Evolutionary conservation across 2,329 filamentous ascomycete species (phyloP).

Genomic region (Neodidymelliopsis sp.): DNA sequence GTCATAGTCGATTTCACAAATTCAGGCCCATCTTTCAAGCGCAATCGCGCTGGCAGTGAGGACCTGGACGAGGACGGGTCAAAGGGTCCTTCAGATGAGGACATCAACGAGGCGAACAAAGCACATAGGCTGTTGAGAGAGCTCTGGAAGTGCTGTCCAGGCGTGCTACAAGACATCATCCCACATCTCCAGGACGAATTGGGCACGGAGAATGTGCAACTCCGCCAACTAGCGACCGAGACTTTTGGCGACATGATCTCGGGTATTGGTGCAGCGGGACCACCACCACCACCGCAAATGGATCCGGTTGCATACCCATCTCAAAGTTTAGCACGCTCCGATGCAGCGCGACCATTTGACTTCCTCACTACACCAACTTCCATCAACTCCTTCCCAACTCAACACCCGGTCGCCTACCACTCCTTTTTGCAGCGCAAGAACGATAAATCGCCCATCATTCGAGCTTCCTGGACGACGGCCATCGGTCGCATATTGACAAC

Average conservation of each 20-base stretch:
- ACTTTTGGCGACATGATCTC: constrained; percentile 95
- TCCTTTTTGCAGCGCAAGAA: constrained; percentile 84
- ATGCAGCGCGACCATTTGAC: constrained; percentile 53
- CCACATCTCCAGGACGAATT: constrained; percentile 93
- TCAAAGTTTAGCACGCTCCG: constrained; percentile 59
- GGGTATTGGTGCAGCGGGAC: constrained; percentile 89
- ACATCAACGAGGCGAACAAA: constrained; percentile 86
- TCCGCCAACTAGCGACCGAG: constrained; percentile 88
- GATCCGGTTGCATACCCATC: constrained; percentile 89
- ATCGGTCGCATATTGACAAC: constrained; percentile 89
- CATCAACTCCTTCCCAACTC: constrained; percentile 86
- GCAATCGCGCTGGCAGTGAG: constrained; percentile 43
- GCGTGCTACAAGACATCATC: constrained; percentile 89
- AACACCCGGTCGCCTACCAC: constrained; percentile 79
- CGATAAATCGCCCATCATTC: constrained; percentile 83
- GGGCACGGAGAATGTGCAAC: constrained; percentile 84
- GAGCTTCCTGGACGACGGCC: constrained; percentile 84
- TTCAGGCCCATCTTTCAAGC: constrained; percentile 25
- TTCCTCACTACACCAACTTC: constrained; percentile 84
- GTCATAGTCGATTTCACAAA: constrained; percentile 86
- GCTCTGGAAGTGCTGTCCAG: constrained; percentile 89
- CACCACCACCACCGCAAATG: constrained; percentile 73
- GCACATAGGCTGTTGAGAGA: constrained; percentile 90
- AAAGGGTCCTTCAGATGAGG: constrained; percentile 76
- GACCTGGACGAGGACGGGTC: constrained; percentile 56